phyloP scores from a whole-genome alignment of 192 early-diverging fungal species.

The Backusella morwellensis region DNA sequence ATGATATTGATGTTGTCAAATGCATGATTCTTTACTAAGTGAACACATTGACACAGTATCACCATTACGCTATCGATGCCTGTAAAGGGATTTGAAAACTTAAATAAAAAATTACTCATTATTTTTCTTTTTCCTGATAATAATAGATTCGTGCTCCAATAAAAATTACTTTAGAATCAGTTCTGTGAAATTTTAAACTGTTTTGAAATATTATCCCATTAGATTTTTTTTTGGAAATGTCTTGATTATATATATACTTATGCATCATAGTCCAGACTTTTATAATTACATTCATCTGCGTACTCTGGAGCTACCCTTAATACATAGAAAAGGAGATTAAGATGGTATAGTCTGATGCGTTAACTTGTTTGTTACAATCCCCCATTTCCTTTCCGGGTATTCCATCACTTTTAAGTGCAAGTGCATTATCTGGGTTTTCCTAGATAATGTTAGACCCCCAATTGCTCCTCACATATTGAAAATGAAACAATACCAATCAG shows the following conservation, averaged over 20 bases:
- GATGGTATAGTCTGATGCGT: not conserved
- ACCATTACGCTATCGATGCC: not conserved
- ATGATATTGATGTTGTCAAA: not conserved
- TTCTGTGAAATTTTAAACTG: not conserved
- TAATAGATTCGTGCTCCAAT: not conserved
- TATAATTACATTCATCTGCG: not conserved
- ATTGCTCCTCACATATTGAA: not conserved
- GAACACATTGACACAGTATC: not conserved
- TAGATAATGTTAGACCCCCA: not conserved
- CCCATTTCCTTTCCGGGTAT: not conserved
- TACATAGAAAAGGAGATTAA: not conserved
- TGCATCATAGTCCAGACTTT: not conserved
- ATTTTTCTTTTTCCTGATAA: not conserved
- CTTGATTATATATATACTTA: not conserved
- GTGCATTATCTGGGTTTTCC: not conserved
- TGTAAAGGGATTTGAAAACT: not conserved
- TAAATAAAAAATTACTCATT: not conserved
- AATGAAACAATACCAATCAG: not conserved
- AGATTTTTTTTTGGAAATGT: not conserved
- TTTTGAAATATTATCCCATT: not conserved
- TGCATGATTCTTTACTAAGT: not conserved
- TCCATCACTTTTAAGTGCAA: not conserved
- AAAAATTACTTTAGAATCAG: not conserved
- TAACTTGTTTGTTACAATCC: not conserved
- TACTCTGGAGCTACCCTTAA: not conserved